phyloP scores from a whole-genome alignment of 1,284 basidiomycete genomes.

The Erythrobasidium hasegawianum region DNA sequence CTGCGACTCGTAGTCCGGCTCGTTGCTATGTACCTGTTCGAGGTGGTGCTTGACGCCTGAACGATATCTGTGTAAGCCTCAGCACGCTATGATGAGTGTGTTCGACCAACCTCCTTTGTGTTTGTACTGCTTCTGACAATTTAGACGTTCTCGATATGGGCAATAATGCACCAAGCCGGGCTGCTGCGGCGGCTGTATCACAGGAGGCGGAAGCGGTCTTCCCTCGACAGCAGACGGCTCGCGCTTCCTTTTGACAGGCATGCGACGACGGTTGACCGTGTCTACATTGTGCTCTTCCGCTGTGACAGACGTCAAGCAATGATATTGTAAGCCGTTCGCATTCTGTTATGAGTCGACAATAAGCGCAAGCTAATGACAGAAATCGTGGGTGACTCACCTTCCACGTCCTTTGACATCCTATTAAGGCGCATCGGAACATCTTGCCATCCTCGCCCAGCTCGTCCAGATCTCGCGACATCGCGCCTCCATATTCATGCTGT shows the following conservation, averaged over 20 bases:
- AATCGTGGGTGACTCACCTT: too few relatives aligned
- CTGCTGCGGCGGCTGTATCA: too few relatives aligned
- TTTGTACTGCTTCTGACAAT: slow-evolving; percentile 28
- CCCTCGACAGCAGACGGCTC: neutral
- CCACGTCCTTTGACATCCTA: slow-evolving; percentile 4
- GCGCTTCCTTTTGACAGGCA: slow-evolving; percentile 18
- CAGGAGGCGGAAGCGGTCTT: too few relatives aligned
- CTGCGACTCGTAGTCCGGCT: slow-evolving; percentile 8
- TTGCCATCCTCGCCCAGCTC: slow-evolving; percentile 2
- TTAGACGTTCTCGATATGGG: slow-evolving; percentile 19
- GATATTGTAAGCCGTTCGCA: slow-evolving; percentile 8
- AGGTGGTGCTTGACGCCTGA: slow-evolving; percentile 27
- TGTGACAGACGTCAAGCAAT: neutral
- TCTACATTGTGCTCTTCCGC: slow-evolving; percentile 11
- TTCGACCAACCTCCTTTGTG: slow-evolving; percentile 16
- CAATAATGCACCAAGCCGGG: neutral
- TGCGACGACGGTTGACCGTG: neutral
- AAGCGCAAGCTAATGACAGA: too few relatives aligned
- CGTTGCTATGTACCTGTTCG: slow-evolving; percentile 23
- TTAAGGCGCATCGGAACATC: slow-evolving; percentile 4
- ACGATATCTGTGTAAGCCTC: neutral
- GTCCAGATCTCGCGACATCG: neutral
- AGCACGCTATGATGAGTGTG: too few relatives aligned
- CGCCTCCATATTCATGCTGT: neutral
- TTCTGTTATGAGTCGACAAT: neutral